phyloP scores from a whole-genome alignment of 306 rosid species.

The Dalbergia cochinchinensis region DNA sequence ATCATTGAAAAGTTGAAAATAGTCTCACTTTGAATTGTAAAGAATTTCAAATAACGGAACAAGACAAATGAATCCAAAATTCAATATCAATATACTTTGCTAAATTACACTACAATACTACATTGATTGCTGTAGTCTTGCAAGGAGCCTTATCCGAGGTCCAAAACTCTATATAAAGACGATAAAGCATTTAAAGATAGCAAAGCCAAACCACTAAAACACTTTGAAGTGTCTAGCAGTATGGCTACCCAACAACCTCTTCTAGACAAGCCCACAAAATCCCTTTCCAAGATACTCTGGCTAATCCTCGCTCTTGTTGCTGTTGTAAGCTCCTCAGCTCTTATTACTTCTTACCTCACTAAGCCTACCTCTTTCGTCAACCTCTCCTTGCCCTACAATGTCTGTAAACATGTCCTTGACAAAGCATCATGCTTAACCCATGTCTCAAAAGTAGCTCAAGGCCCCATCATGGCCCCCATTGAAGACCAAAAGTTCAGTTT shows the following conservation, averaged over 20 bases:
- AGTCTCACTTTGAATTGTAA: no score
- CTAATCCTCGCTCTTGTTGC: slow-evolving; percentile 54
- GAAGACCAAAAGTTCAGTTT: slow-evolving; percentile 15
- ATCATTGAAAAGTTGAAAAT: no score
- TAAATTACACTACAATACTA: no score
- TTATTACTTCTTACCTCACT: slow-evolving; percentile 46
- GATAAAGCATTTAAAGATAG: neutral
- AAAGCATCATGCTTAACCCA: slow-evolving; percentile 55
- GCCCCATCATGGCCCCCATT: neutral
- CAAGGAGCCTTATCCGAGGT: neutral
- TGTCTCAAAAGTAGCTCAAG: slow-evolving; percentile 46
- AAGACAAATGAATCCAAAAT: no score
- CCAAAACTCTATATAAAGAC: slow-evolving; percentile 44
- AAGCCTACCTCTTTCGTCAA: slow-evolving; percentile 34
- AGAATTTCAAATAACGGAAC: no score
- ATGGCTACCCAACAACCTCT: slow-evolving; percentile 68
- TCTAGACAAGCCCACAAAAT: slow-evolving; percentile 45
- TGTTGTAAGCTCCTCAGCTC: slow-evolving; percentile 50
- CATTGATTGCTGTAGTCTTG: no score
- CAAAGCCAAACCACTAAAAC: neutral
- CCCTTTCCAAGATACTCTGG: slow-evolving; percentile 39
- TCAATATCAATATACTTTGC: no score
- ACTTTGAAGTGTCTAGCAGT: neutral
- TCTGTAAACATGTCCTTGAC: slow-evolving; percentile 56
- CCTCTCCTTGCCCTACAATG: slow-evolving; percentile 13